A percentile compares a stretch with the other conserved stretches of the same genome.
phyloP scores from a whole-genome alignment of 106 monocot genomes.

The Dioscorea dumetorum region DNA sequence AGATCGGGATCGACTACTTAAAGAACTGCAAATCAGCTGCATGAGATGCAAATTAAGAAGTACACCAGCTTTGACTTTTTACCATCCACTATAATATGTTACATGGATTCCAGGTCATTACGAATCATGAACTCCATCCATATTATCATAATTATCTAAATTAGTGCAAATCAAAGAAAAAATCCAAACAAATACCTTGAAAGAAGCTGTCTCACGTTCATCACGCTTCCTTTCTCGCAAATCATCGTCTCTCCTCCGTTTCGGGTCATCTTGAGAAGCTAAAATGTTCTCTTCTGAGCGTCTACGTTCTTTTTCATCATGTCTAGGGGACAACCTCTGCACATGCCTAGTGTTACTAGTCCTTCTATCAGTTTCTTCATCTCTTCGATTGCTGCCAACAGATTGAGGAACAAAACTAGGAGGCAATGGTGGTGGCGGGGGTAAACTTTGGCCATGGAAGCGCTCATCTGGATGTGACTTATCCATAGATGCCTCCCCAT shows the following conservation, averaged over 20 bases:
- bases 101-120: too few relatives aligned
- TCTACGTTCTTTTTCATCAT: slow-evolving; percentile 77
- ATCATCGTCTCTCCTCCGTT: slow-evolving; percentile 88
- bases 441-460: slow-evolving; percentile 71
- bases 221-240: slow-evolving; percentile 81
- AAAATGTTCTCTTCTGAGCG: slow-evolving; percentile 66
- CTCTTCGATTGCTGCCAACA: slow-evolving; percentile 62
- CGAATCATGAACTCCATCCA: too few relatives aligned
- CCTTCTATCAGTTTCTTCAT: slow-evolving; percentile 79
- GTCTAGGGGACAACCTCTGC: slow-evolving; percentile 75
- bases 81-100: too few relatives aligned
- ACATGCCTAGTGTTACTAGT: slow-evolving; percentile 41
- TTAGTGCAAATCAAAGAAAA: too few relatives aligned
- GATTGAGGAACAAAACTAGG: slow-evolving; percentile 84
- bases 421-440: slow-evolving; percentile 89
- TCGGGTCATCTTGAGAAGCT: slow-evolving; percentile 64
- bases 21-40: too few relatives aligned
- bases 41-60: too few relatives aligned
- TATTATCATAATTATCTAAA: too few relatives aligned
- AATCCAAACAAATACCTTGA: slow-evolving; percentile 47
- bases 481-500: slow-evolving; percentile 34
- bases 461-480: slow-evolving; percentile 55
- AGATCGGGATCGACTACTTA: too few relatives aligned
- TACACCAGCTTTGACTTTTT: too few relatives aligned
- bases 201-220: slow-evolving; percentile 50